Conservation (phyloP, 495 filamentous ascomycete genomes). For the Xylaria sp. region DNA sequence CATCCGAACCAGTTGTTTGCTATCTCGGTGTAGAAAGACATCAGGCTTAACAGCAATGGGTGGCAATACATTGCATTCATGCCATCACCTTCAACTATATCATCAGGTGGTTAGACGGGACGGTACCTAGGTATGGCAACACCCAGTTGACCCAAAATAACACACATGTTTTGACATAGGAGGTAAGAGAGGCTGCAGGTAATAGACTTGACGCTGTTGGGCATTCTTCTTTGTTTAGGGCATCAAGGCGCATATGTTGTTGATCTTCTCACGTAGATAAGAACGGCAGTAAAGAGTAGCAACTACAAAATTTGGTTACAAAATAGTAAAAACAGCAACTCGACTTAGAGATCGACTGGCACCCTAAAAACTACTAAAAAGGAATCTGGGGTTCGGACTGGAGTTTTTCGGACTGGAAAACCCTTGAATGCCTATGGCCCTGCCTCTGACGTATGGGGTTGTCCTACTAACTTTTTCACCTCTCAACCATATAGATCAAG, state of each 20-base stretch:
- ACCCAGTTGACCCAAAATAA: background rate
- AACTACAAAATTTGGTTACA: background rate
- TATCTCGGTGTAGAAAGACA: background rate
- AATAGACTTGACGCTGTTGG: background rate
- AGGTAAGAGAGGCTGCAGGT: background rate
- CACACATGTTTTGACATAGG: background rate
- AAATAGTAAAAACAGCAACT: background rate
- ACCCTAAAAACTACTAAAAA: background rate
- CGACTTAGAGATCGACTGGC: background rate
- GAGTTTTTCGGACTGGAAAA: background rate
- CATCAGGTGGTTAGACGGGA: background rate
- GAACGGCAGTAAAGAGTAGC: background rate
- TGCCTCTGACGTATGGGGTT: constrained; percentile 3
- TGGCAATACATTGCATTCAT: background rate
- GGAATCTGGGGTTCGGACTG: background rate
- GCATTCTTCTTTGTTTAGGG: background rate
- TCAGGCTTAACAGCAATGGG: background rate
- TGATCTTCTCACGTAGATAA: background rate
- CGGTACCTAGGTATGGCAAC: background rate
- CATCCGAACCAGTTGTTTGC: background rate
- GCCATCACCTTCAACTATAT: background rate
- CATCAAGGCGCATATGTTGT: no score
- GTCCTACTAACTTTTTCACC: constrained; percentile 1
- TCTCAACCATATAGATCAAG: constrained; percentile 6
- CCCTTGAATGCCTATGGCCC: constrained; percentile 5